Evolutionary conservation across 2,329 filamentous ascomycete species (phyloP).

Genomic region (Gremmenia infestans): DNA sequence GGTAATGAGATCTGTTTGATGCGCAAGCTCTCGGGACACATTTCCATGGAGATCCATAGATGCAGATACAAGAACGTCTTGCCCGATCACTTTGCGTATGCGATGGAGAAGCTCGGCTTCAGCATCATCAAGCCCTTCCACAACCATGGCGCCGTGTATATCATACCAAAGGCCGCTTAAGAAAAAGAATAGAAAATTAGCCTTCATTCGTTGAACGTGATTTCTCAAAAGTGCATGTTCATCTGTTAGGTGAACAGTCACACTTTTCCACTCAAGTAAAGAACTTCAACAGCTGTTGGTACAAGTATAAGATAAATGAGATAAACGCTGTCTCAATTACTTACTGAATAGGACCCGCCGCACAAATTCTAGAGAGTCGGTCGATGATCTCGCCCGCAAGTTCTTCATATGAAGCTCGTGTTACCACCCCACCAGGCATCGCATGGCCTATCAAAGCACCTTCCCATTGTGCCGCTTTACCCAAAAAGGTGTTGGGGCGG

Average conservation of each 20-base stretch:
- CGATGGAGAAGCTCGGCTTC: conserved; percentile 44
- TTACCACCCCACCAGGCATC: conserved; percentile 45
- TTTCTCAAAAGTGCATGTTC: too few species aligned
- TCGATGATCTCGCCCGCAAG: conserved; percentile 38
- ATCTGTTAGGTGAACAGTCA: too few species aligned
- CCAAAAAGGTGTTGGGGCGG: conserved; percentile 36
- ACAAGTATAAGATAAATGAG: too few species aligned
- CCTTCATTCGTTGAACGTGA: background rate
- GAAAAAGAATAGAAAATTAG: background rate
- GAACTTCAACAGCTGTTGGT: too few species aligned
- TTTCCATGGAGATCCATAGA: conserved; percentile 54
- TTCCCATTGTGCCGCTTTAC: conserved; percentile 42
- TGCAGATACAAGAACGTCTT: conserved; percentile 43
- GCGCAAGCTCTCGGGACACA: conserved; percentile 43
- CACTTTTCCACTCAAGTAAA: too few species aligned
- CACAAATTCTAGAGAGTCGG: conserved; percentile 36
- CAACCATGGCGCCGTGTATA: conserved; percentile 52
- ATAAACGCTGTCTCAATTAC: background rate
- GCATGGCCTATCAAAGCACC: conserved; percentile 48
- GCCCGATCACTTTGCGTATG: conserved; percentile 41
- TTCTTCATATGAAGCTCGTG: conserved; percentile 41
- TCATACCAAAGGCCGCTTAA: conserved; percentile 46
- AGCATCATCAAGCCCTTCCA: conserved; percentile 43
- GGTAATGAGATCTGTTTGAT: conserved; percentile 47
- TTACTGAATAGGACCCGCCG: conserved; percentile 32